These are phyloP conservation scores for Haplosporangium gracile DNA, from an alignment of 192 early-diverging fungal genomes.

Conservation along the genomic window DNA sequence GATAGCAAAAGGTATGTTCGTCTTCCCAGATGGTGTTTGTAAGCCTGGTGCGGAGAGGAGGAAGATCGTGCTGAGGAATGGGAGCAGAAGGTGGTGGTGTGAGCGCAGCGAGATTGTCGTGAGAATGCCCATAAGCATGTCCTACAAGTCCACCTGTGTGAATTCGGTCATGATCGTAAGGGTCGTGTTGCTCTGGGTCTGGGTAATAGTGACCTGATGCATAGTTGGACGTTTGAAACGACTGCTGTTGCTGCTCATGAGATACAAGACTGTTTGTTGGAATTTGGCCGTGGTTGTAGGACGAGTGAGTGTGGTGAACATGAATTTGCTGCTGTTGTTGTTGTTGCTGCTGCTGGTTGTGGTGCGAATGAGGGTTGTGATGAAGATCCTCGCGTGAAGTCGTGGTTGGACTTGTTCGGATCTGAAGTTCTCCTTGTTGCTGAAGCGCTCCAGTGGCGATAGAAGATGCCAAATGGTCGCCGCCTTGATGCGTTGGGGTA, in stretches of 20 bases:
- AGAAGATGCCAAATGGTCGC: constrained; percentile 22
- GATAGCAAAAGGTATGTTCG: constrained; percentile 83
- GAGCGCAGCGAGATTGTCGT: constrained; percentile 34
- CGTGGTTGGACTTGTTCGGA: constrained; percentile 21
- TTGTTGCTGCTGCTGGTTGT: constrained; percentile 32
- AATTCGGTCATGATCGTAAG: constrained; percentile 42
- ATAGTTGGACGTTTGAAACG: constrained; percentile 24
- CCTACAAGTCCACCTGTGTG: constrained; percentile 49
- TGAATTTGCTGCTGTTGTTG: constrained; percentile 28
- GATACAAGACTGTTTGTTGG: constrained; percentile 16
- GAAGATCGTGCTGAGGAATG: constrained; percentile 37
- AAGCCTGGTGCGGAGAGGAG: constrained; percentile 63
- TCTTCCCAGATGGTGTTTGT: constrained; percentile 90
- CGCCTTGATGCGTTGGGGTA: constrained; percentile 13
- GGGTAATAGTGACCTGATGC: constrained; percentile 38
- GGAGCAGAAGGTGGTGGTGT: constrained; percentile 48
- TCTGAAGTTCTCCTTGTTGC: constrained; percentile 32
- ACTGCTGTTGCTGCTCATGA: constrained; percentile 47
- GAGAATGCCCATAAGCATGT: constrained; percentile 36
- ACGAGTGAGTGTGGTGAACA: constrained; percentile 44
- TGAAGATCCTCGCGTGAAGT: constrained; percentile 39
- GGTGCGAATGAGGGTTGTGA: constrained; percentile 35
- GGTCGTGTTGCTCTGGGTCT: constrained; percentile 36
- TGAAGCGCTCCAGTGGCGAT: constrained; percentile 15
- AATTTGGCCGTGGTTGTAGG: constrained; percentile 31